Evolutionary conservation across 2,329 filamentous ascomycete genomes (phyloP).

Genomic region (Xylariales sp.): DNA sequence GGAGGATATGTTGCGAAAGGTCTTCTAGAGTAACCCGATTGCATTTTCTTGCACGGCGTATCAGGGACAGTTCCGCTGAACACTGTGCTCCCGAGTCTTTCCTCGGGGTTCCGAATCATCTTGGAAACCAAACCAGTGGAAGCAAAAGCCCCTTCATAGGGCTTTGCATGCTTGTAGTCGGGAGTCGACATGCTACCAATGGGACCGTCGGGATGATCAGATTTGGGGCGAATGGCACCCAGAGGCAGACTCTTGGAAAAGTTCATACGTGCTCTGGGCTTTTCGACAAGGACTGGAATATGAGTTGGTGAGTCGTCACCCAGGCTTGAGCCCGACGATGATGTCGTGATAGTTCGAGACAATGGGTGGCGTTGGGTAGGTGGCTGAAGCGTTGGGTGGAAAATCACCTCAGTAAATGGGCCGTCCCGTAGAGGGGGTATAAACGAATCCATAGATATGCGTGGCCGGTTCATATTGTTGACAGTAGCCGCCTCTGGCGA

Average conservation of each 20-base stretch:
- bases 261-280: conserved; percentile 60
- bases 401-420: conserved; percentile 67
- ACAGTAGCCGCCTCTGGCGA: conserved; percentile 66
- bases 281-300: conserved; percentile 66
- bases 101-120: conserved; percentile 85
- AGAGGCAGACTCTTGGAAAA: conserved; percentile 81
- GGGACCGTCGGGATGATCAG: conserved; percentile 37
- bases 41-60: conserved; percentile 88
- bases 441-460: conserved; percentile 84
- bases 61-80: conserved; percentile 77
- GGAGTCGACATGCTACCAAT: conserved; percentile 74
- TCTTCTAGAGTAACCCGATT: conserved; percentile 26
- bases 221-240: conserved; percentile 46
- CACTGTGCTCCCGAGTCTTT: conserved; percentile 67
- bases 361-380: conserved; percentile 77
- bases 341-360: conserved; percentile 87
- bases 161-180: conserved; percentile 80
- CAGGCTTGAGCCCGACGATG: conserved; percentile 83
- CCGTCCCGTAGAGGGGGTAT: conserved; percentile 72
- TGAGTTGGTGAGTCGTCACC: conserved; percentile 75
- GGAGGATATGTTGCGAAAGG: conserved; percentile 76
- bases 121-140: conserved; percentile 96
- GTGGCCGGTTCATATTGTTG: conserved; percentile 70
- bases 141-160: conserved; percentile 86
- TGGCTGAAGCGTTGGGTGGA: conserved; percentile 60